Evolutionary conservation across 352 stramenopile species (phyloP), one percentile per base, ranked within the genome.

Genomic region (Phytophthora megakarya): DNA sequence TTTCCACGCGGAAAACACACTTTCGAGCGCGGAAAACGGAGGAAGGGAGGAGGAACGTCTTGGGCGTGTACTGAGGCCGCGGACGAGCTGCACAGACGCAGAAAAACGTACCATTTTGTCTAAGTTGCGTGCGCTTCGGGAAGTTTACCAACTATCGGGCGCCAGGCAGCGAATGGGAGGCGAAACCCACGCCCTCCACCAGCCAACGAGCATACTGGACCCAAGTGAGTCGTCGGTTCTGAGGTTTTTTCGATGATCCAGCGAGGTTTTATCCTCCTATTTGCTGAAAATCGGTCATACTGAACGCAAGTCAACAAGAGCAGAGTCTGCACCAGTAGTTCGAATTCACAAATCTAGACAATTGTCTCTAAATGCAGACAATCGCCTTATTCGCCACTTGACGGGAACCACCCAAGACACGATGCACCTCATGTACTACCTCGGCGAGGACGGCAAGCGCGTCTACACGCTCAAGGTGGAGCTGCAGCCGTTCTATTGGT

Each of bases 351-450:
- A 58, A 67, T 44, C 11, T 70, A 60, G 58, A 45, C 33, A 45
- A 32, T 22, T 8, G 21, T 18, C 30, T 16, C 35, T 54, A 54
- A 43, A 43, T 54, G 40, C 22, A 43, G n/a, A 6, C 3, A 30
- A 43, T 37, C 19, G n/a, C 15, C 23, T 23, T 50, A 19, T 22
- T 12, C 11, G 25, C 22, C 39, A 55, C 32, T 62, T 51, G 50
- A 66, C 42, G 37, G 21, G 16, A 38, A 33, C 45, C 55, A 47
- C 48, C 35, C 57, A 61, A 56, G 60, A 3, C 56, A 89, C 59
- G 61, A 99, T 99, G 97, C 97, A 99, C 84, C 91, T 99, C 66
- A 99, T 99, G 97, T 99, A 98, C 81, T 99, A 99, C 84, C 72
- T 98, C 39, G 95, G 98, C 70, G 81, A 75, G 18, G 87, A 93